These are phyloP conservation scores for Davidsoniella neocaledoniae DNA, from an alignment of 2,329 filamentous ascomycete species.

Conservation along the genomic window DNA sequence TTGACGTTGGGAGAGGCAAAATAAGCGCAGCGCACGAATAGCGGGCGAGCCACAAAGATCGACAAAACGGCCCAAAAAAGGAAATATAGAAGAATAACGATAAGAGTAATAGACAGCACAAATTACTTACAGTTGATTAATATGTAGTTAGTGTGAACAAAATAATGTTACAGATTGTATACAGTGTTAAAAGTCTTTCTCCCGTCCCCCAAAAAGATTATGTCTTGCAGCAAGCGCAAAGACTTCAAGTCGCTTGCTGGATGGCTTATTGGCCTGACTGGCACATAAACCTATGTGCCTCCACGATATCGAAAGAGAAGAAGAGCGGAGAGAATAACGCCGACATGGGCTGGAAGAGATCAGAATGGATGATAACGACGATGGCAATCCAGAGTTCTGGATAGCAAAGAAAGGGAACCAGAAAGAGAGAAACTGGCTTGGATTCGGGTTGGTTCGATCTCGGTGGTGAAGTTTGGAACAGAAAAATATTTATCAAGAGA, in stretches of 20 bases:
- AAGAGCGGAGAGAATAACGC: constrained; percentile 8
- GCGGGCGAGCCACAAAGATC: too few relatives aligned
- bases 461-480: too few relatives aligned
- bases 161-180: too few relatives aligned
- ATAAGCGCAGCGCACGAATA: too few relatives aligned
- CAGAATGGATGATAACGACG: not conserved
- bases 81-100: not conserved
- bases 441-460: too few relatives aligned
- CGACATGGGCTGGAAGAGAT: constrained; percentile 12
- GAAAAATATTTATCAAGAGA: too few relatives aligned
- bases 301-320: constrained; percentile 14
- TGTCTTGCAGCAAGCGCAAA: constrained; percentile 42
- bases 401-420: not conserved
- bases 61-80: not conserved
- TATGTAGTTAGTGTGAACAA: not conserved
- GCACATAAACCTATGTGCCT: constrained; percentile 29
- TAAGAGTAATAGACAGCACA: not conserved
- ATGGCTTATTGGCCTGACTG: constrained; percentile 24
- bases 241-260: constrained; percentile 47
- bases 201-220: constrained; percentile 21
- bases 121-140: not conserved
- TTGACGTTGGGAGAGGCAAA: too few relatives aligned
- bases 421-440: not conserved
- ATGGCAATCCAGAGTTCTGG: too few relatives aligned
- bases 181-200: constrained; percentile 33